phyloP scores from a whole-genome alignment of 225 moss, liverwort and hornwort genomes.

The Pseudoscleropodium purum region DNA sequence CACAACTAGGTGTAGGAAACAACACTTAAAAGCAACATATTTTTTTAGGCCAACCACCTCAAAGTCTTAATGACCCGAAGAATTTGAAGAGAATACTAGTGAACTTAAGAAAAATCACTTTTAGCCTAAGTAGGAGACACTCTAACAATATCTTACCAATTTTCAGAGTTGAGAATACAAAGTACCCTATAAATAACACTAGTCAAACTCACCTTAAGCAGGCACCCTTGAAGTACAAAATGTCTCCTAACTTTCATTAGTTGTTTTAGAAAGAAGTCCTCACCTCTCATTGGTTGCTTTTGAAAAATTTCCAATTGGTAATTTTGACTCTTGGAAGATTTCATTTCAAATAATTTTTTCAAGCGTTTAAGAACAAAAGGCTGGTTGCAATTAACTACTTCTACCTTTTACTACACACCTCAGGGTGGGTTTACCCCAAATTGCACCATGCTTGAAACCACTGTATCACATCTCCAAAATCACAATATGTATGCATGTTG shows the following conservation, averaged over 20 bases:
- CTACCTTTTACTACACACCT: background rate
- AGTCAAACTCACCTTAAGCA: background rate
- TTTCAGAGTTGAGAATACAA: background rate
- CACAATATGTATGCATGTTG: fast-evolving
- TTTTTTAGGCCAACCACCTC: background rate
- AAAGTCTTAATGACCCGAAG: background rate
- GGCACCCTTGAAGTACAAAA: background rate
- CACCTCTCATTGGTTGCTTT: background rate
- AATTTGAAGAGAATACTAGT: background rate
- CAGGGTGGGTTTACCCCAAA: fast-evolving
- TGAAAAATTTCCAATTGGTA: background rate
- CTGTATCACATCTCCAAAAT: background rate
- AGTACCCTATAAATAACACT: background rate
- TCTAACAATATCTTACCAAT: too few relatives aligned
- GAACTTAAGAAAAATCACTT: background rate
- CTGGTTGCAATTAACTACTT: background rate
- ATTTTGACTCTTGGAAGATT: background rate
- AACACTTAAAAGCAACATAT: background rate
- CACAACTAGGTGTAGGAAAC: background rate
- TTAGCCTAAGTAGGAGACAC: too few relatives aligned
- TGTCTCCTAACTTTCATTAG: background rate
- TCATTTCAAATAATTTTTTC: too few relatives aligned
- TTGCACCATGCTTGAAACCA: background rate
- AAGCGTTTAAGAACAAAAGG: background rate
- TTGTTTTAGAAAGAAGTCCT: background rate